Evolutionary conservation across 768 basidiomycete genomes (phyloP), one percentile per base, ranked within the genome.

Genomic region (Cystobasidium ongulense): DNA sequence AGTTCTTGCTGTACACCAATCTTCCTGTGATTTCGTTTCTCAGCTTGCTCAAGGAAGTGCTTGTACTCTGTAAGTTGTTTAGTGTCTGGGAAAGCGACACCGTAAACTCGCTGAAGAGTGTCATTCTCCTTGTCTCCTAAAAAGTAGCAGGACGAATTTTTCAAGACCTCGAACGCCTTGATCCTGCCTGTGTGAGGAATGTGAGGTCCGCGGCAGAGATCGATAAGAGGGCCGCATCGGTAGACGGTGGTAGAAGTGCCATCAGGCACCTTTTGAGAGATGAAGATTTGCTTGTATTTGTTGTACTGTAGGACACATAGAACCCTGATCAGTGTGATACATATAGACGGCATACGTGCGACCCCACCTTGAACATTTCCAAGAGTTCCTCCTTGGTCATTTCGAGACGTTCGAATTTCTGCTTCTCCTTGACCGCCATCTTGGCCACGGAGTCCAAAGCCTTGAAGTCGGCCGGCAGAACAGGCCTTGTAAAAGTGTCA

Each of bases 101-200:
- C 96, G 81, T 98, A 99, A 76, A 99, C 87, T 39, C 96, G 89
- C 80, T 98, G 96, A 35, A 99, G 85, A 0, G 91, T 90, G 78
- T 98, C 96, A 81, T 96, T 96, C 78, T 86, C 89, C 29, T 89
- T 83, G 79, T 97, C 92, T 31, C 92, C 95, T 27, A 97, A 86
- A 87, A 98, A 99, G 83, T 97, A 99, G 7, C 92, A 97, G 0
- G 96, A 90, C 23, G 96, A 99, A 83, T 90, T 97, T 91, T 99
- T 99, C 75, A 92, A 94, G 78, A 99, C 85, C 86, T 95, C 92
- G 81, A 98, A 87, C 0, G 95, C 89, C 85, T 98, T 99, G 84
- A 99, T 97, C 80, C 88, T 90, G 53, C 94, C 94, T 1, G 96
- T 97, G 82, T 98, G 92, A 15, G 96, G 95, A 73, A 99, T 91